Evolutionary conservation across 176 grass and related monocot species (phyloP), one percentile per base, ranked within the genome.

Genomic region (Zoysia japonica): DNA sequence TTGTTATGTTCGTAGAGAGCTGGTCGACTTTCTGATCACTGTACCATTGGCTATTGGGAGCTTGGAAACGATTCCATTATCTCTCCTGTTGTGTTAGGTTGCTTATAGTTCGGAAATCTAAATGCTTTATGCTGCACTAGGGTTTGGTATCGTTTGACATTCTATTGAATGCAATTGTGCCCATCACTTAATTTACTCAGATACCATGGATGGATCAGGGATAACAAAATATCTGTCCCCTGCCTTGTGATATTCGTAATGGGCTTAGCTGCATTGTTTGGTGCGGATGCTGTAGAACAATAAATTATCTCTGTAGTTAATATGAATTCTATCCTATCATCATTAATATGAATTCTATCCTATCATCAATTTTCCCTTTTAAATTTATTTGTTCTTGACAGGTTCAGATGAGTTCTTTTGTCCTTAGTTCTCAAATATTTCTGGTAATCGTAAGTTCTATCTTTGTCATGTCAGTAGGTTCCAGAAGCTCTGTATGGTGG

Each of bases 401-500:
- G 9, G 7, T 71, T 43, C 19, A 71, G 2, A 5, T 17, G 4
- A 59, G 10, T 67, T 59, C 2, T 69, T 75, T 62, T 84, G 10
- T 55, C 15, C 3, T 35, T 56, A 44, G 10, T 63, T 17, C 5
- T 36, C 48, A 43, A 8, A 57, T 65, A 17, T 28, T 11, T n/a
- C 2, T 49, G 14, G 37, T 36, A 59, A 78, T 78, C 61, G 61
- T 61, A 12, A 49, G 37, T 51, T 61, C 16, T 48, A 41, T 81
- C 11, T 80, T 54, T n/a, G 7, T 57, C 75, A 5, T 75, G 60
- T 68, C 38, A 67, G 70, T 81, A 99, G 96, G 83, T 89, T 80
- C 92, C 96, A 65, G 36, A 84, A 57, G 71, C 86, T 71, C 84
- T 99, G 9, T 99, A 73, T 82, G 96, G 96, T 73, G 92, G 96